Evolutionary conservation across 129 eudicot species (phyloP).

Genomic region (Artemisia tridentata): DNA sequence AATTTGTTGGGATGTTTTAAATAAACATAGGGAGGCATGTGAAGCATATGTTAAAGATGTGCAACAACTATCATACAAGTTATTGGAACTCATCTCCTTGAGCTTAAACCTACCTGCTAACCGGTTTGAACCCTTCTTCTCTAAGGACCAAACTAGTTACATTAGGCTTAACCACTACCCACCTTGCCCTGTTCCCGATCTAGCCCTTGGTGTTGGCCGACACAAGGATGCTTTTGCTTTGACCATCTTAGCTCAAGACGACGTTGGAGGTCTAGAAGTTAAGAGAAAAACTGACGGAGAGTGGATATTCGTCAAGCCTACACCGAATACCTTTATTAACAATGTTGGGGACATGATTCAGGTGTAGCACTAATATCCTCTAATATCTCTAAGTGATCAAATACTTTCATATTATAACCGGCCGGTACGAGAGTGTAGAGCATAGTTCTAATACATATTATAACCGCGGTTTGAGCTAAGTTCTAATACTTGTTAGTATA

Average conservation of each 20-base stretch:
- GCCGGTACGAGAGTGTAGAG: too few species aligned
- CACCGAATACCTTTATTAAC: slow-evolving; percentile 50
- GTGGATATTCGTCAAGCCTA: slow-evolving; percentile 65
- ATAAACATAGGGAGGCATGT: slow-evolving; percentile 37
- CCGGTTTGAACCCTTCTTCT: slow-evolving; percentile 39
- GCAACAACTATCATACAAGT: slow-evolving; percentile 38
- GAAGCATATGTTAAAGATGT: slow-evolving; percentile 46
- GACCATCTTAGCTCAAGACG: slow-evolving; percentile 68
- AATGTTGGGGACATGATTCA: slow-evolving; percentile 69
- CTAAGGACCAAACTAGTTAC: slow-evolving; percentile 39
- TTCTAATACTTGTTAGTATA: not conserved
- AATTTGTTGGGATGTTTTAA: too few species aligned
- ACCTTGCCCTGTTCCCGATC: slow-evolving; percentile 56
- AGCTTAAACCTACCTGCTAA: slow-evolving; percentile 45
- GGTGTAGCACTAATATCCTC: slow-evolving; percentile 25
- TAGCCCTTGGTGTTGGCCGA: slow-evolving; percentile 67
- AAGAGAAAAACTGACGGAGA: slow-evolving; percentile 58
- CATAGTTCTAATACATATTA: too few species aligned
- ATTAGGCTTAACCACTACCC: slow-evolving; percentile 57
- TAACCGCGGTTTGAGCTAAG: not conserved
- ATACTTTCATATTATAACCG: not conserved
- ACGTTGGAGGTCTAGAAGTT: slow-evolving; percentile 72
- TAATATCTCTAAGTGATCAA: not conserved
- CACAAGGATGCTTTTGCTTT: slow-evolving; percentile 69
- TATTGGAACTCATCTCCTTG: slow-evolving; percentile 47